Conservation (phyloP, 768 basidiomycete species). For the Amanita rimosa region DNA sequence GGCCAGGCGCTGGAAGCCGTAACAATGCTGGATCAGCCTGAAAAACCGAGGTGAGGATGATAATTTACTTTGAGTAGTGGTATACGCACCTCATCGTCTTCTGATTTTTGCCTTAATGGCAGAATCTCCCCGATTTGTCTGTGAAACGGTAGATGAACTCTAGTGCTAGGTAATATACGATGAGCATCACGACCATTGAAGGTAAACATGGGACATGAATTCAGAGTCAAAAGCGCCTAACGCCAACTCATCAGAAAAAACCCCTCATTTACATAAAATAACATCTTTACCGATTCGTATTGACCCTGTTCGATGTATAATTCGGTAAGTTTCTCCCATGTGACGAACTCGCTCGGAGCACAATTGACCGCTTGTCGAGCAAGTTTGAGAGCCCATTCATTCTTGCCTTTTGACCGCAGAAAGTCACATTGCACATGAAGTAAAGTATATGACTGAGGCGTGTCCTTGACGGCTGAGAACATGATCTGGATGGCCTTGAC, state of each 20-base stretch:
- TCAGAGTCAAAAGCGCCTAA: conserved; percentile 79
- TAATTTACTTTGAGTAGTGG: not conserved
- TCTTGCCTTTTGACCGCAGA: conserved; percentile 72
- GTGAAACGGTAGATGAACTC: conserved; percentile 79
- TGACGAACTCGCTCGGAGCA: conserved; percentile 96
- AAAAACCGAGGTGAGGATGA: not conserved
- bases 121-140: conserved; percentile 83
- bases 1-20: conserved; percentile 88
- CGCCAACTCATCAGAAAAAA: conserved; percentile 5
- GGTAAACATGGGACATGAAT: conserved; percentile 99
- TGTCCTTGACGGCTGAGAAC: conserved; percentile 67
- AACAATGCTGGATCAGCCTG: conserved; percentile 89
- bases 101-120: conserved; percentile 69
- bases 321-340: conserved; percentile 97
- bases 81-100: conserved; percentile 67
- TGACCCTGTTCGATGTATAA: conserved; percentile 85
- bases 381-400: conserved; percentile 84
- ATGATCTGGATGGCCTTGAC: conserved; percentile 97
- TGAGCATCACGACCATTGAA: conserved; percentile 95
- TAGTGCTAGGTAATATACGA: conserved; percentile 66
- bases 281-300: conserved; percentile 50
- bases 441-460: conserved; percentile 88
- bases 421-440: conserved; percentile 95
- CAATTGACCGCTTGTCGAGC: conserved; percentile 95
- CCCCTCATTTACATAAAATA: not conserved